phyloP scores from a whole-genome alignment of 495 filamentous ascomycete species.

The Saxispiralis lemnorum region DNA sequence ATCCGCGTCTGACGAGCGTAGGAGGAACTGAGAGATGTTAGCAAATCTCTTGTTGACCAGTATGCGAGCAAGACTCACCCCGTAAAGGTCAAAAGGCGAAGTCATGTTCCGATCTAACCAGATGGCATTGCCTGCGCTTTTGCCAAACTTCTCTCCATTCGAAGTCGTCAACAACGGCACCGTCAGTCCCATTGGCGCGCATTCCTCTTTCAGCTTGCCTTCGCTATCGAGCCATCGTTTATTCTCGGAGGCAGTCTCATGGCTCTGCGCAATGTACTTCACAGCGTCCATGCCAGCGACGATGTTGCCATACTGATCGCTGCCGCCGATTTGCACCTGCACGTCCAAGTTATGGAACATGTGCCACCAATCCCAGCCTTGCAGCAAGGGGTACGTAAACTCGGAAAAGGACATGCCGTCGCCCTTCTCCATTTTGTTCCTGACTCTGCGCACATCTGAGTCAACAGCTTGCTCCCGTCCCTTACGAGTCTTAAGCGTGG shows the following conservation, averaged over 20 bases:
- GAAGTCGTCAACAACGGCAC: conserved; percentile 75
- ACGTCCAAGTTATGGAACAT: conserved; percentile 46
- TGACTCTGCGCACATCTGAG: conserved; percentile 41
- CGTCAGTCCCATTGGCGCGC: conserved; percentile 60
- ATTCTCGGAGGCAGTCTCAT: conserved; percentile 8
- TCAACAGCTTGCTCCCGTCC: conserved; percentile 13
- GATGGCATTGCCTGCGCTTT: conserved; percentile 83
- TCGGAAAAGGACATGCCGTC: conserved; percentile 89
- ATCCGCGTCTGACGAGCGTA: conserved; percentile 63
- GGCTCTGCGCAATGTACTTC: conserved; percentile 42
- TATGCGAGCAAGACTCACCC: conserved; percentile 27
- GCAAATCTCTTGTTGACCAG: background rate
- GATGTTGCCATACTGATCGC: conserved; percentile 95
- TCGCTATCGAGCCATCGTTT: conserved; percentile 13
- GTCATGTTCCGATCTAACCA: conserved; percentile 80
- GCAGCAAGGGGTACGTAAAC: conserved; percentile 81
- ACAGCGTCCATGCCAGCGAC: conserved; percentile 73
- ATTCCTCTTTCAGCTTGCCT: conserved; percentile 15
- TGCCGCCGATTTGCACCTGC: conserved; percentile 78
- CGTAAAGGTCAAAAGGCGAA: conserved; percentile 67
- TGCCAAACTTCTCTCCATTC: conserved; percentile 81
- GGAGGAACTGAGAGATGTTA: conserved; percentile 46
- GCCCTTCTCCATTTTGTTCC: conserved; percentile 55
- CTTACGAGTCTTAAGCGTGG: background rate
- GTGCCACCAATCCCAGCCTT: conserved; percentile 94